Conservation (phyloP, 1,284 basidiomycete genomes). For the Apiotrichum montevideense region DNA sequence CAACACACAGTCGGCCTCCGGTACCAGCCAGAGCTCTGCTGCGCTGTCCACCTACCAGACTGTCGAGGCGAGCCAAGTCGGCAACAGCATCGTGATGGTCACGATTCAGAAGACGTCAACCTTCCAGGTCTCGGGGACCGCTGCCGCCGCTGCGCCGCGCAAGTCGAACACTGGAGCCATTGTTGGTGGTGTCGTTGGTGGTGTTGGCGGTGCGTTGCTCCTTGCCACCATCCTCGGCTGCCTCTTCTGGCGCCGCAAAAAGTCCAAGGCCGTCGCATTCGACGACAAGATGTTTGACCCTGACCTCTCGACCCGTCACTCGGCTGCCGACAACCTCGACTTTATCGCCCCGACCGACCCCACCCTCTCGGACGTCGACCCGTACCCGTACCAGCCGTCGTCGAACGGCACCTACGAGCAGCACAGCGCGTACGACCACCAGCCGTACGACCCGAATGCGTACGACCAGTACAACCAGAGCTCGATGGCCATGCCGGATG, state of each 20-base stretch:
- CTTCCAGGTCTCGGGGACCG: not conserved
- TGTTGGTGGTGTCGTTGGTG: slow-evolving; percentile 47
- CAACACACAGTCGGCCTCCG: no score
- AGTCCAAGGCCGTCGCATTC: slow-evolving; percentile 34
- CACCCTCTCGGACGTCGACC: slow-evolving; percentile 22
- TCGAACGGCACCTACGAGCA: not conserved
- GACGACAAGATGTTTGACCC: slow-evolving; percentile 48
- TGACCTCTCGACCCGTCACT: slow-evolving; percentile 33
- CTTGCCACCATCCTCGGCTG: slow-evolving; percentile 35
- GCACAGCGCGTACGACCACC: not conserved
- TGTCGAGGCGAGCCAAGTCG: no score
- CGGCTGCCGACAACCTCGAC: slow-evolving; percentile 39
- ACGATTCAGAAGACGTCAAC: not conserved
- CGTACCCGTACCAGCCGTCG: slow-evolving; percentile 3
- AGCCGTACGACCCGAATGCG: not conserved
- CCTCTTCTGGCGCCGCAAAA: slow-evolving; percentile 33
- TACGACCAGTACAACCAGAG: slow-evolving; percentile 9
- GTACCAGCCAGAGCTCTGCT: no score
- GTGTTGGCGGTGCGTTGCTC: slow-evolving; percentile 34
- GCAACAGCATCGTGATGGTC: no score
- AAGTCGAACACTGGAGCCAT: slow-evolving; percentile 39
- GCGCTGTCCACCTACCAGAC: no score
- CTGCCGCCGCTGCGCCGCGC: not conserved
- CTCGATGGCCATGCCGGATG: slow-evolving; percentile 40
- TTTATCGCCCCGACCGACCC: slow-evolving; percentile 23